Conservation (phyloP, 2,329 filamentous ascomycete species). For the Reticulascus tulasneorum region DNA sequence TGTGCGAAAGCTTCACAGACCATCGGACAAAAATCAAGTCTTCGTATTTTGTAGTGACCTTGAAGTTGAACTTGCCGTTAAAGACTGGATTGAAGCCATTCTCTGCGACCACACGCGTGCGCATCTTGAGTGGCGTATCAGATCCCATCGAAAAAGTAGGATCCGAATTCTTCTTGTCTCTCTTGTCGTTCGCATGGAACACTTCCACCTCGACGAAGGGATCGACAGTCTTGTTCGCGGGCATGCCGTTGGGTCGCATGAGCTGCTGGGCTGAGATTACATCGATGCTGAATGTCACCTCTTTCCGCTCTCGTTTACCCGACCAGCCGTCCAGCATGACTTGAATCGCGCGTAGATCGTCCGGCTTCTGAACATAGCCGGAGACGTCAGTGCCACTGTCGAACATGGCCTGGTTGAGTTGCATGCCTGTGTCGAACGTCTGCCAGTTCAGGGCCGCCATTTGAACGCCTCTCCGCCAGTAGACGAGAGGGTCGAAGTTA, state of each 20-base stretch:
- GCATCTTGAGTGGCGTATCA: slow-evolving; percentile 66
- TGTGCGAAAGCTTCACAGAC: slow-evolving; percentile 82
- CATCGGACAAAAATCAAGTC: slow-evolving; percentile 91
- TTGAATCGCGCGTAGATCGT: slow-evolving; percentile 72
- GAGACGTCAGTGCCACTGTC: slow-evolving; percentile 79
- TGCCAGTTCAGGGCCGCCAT: slow-evolving; percentile 99
- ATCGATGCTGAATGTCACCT: slow-evolving; percentile 80
- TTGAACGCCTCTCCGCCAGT: slow-evolving; percentile 93
- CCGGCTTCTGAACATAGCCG: slow-evolving; percentile 91
- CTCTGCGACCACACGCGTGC: slow-evolving; percentile 75
- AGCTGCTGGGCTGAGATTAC: slow-evolving; percentile 93
- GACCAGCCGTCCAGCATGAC: slow-evolving; percentile 49
- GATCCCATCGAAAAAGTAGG: slow-evolving; percentile 44
- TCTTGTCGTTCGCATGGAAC: slow-evolving; percentile 89
- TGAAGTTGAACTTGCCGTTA: slow-evolving; percentile 73
- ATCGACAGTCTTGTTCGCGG: slow-evolving; percentile 73
- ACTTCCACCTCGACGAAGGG: slow-evolving; percentile 95
- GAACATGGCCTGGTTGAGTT: slow-evolving; percentile 98
- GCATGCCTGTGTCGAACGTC: slow-evolving; percentile 92
- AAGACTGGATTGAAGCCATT: slow-evolving; percentile 95
- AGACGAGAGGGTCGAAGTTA: slow-evolving; percentile 91
- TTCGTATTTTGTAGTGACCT: slow-evolving; percentile 87
- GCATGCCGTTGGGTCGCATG: slow-evolving; percentile 72
- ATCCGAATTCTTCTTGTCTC: slow-evolving; percentile 76
- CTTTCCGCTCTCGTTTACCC: slow-evolving; percentile 71